These are phyloP conservation scores for Plasmodium vivax DNA, from an alignment of 169 alveolate species.

Conservation along the genomic window DNA sequence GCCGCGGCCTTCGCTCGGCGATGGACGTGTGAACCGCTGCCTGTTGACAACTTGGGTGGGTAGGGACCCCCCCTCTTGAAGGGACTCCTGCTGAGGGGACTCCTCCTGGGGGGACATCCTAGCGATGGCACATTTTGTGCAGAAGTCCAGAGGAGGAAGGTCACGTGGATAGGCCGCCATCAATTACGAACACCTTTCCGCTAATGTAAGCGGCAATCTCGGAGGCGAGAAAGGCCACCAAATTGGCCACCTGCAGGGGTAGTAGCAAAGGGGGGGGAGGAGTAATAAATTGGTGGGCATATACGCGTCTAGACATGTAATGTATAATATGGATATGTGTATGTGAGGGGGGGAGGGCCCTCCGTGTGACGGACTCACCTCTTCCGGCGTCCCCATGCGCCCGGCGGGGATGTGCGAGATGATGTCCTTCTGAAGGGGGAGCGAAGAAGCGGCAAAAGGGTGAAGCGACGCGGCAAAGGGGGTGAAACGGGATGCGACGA, in stretches of 20 bases:
- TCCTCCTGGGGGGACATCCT: neutral
- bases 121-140: neutral
- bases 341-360: neutral
- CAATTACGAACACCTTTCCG: slow-evolving; percentile 79
- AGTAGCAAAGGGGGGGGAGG: neutral
- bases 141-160: neutral
- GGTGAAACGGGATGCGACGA: no score
- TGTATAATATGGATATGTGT: slow-evolving; percentile 1
- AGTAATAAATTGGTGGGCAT: neutral
- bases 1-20: neutral
- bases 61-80: neutral
- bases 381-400: slow-evolving; percentile 80
- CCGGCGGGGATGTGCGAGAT: slow-evolving; percentile 78
- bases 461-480: neutral
- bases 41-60: neutral
- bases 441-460: neutral
- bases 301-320: neutral
- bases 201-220: slow-evolving; percentile 79
- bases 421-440: slow-evolving; percentile 63
- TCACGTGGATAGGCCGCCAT: slow-evolving; percentile 75
- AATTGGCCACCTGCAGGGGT: slow-evolving; percentile 76
- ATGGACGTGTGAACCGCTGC: neutral
- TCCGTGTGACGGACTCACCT: slow-evolving; percentile 29
- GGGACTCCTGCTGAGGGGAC: no score
- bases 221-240: slow-evolving; percentile 80